Percentiles rank a stretch among this genome's conserved stretches.
Evolutionary conservation across 805 yeast species (phyloP).

Genomic region (Lipomyces chichibuensis): DNA sequence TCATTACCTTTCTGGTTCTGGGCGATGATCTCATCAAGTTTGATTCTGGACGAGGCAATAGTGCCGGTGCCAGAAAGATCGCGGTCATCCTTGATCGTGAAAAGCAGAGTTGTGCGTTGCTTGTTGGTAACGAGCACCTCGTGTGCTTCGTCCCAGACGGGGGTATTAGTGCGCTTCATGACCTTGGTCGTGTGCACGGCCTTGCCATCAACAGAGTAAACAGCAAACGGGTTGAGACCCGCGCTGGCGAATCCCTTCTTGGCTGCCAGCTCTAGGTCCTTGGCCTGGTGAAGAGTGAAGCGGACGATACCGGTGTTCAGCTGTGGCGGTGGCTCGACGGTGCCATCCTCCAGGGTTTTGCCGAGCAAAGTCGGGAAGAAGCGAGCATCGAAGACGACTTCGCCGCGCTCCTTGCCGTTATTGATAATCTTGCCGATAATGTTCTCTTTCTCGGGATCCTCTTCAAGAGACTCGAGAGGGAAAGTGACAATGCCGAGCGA

Average conservation of each 20-base stretch:
- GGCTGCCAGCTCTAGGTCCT: slow-evolving; percentile 51
- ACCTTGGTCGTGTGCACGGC: slow-evolving; percentile 60
- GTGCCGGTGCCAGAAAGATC: slow-evolving; percentile 63
- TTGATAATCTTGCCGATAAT: slow-evolving; percentile 63
- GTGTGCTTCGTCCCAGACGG: slow-evolving; percentile 63
- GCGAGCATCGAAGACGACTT: slow-evolving; percentile 66
- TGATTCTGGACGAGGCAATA: slow-evolving; percentile 57
- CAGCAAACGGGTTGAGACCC: slow-evolving; percentile 67
- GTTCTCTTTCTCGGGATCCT: slow-evolving; percentile 51
- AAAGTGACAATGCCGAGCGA: slow-evolving; percentile 74
- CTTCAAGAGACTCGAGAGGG: slow-evolving; percentile 68
- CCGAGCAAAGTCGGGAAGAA: slow-evolving; percentile 72
- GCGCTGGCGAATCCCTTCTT: slow-evolving; percentile 47
- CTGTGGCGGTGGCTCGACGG: slow-evolving; percentile 83
- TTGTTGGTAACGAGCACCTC: slow-evolving; percentile 76
- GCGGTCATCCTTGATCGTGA: slow-evolving; percentile 66
- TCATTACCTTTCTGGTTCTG: slow-evolving; percentile 74
- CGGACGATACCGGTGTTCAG: slow-evolving; percentile 89
- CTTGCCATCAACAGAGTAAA: slow-evolving; percentile 67
- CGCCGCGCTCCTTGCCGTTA: slow-evolving; percentile 84
- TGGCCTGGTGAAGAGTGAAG: slow-evolving; percentile 65
- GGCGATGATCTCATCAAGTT: slow-evolving; percentile 64
- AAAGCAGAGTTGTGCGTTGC: slow-evolving; percentile 66
- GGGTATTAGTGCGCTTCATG: slow-evolving; percentile 63
- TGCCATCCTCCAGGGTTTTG: slow-evolving; percentile 68